phyloP scores from a whole-genome alignment of 179 eudicot genomes.

The Camellia oleifera region DNA sequence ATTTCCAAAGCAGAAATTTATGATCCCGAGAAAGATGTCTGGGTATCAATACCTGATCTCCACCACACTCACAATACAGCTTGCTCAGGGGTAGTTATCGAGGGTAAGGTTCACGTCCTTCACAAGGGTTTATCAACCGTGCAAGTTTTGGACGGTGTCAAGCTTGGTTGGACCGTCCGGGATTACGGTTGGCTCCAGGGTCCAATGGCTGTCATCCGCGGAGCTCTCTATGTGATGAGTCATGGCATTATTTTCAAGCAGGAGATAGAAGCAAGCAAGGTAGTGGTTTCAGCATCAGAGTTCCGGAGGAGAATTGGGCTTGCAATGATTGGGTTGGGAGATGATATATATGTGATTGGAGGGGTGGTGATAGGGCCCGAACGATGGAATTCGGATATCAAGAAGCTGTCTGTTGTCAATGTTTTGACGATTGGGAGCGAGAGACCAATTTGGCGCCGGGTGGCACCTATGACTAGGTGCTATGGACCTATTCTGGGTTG shows the following conservation, averaged over 20 bases:
- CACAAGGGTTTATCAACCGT: conserved; percentile 84
- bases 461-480: conserved; percentile 79
- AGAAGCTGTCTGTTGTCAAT: conserved; percentile 67
- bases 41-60: conserved; percentile 77
- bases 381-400: conserved; percentile 61
- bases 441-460: conserved; percentile 71
- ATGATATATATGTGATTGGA: conserved; percentile 80
- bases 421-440: conserved; percentile 64
- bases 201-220: conserved; percentile 79
- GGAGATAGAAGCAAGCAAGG: conserved; percentile 44
- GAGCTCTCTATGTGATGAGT: conserved; percentile 64
- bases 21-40: conserved; percentile 71
- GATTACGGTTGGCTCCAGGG: conserved; percentile 89
- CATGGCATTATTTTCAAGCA: conserved; percentile 64
- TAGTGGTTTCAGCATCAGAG: conserved; percentile 67
- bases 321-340: conserved; percentile 77
- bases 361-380: conserved; percentile 93
- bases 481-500: conserved; percentile 81
- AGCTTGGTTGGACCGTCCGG: conserved; percentile 61
- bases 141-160: conserved; percentile 63
- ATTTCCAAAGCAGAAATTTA: conserved; percentile 78
- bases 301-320: conserved; percentile 68
- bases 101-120: conserved; percentile 71
- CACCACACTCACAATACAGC: conserved; percentile 69
- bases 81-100: conserved; percentile 77